Conservation (phyloP, 2,329 filamentous ascomycete genomes). For the Dichotomopilus funicola region DNA sequence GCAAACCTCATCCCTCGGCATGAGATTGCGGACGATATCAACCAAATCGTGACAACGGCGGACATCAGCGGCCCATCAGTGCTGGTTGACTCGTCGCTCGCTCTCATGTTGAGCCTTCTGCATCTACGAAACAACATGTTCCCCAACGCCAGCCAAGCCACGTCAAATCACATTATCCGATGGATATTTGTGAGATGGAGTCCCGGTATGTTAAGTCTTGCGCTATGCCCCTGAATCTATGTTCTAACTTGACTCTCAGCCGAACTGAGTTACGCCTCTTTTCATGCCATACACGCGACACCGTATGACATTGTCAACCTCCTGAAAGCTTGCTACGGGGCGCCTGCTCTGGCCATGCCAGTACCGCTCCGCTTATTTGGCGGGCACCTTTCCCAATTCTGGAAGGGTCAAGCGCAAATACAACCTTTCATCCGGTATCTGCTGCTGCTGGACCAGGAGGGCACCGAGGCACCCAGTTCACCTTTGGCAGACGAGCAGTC, state of each 20-base stretch:
- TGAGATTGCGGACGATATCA: constrained; percentile 60
- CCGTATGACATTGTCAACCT: constrained; percentile 62
- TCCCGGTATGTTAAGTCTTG: constrained; percentile 49
- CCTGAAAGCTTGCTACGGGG: constrained; percentile 62
- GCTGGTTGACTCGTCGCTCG: constrained; percentile 72
- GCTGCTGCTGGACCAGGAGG: constrained; percentile 42
- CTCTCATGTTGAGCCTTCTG: constrained; percentile 65
- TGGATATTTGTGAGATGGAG: constrained; percentile 83
- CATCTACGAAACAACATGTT: constrained; percentile 59
- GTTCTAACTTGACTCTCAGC: constrained; percentile 33
- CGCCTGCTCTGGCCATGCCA: constrained; percentile 29
- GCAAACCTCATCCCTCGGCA: constrained; percentile 61
- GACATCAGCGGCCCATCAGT: constrained; percentile 75
- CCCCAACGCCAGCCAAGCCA: constrained; percentile 60
- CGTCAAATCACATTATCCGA: constrained; percentile 64
- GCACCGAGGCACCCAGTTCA: background rate
- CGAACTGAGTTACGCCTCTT: constrained; percentile 61
- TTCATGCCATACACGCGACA: constrained; percentile 56
- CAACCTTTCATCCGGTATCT: constrained; percentile 47
- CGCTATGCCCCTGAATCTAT: background rate
- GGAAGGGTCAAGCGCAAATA: constrained; percentile 39
- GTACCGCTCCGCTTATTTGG: constrained; percentile 36
- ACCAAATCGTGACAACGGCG: constrained; percentile 65
- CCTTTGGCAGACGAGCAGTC: constrained; percentile 4
- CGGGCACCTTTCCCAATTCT: constrained; percentile 42